These are phyloP conservation scores for Hylodesmum podocarpum DNA, from an alignment of 306 rosid genomes.

Conservation along the genomic window DNA sequence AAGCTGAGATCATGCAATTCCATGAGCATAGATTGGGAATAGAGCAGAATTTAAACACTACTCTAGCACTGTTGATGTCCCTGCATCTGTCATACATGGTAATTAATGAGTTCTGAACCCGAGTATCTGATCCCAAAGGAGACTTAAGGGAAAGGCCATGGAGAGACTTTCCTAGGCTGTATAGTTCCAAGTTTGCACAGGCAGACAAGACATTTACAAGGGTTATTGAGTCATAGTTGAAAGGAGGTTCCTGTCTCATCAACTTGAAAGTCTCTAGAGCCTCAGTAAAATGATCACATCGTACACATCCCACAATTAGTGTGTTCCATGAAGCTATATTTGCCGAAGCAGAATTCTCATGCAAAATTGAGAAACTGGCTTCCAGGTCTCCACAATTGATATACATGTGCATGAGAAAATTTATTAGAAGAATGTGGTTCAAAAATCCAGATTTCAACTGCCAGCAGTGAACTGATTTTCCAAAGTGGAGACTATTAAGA, in stretches of 20 bases:
- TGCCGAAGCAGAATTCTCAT: constrained; percentile 34
- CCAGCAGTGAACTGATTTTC: constrained; percentile 63
- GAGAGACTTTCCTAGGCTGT: constrained; percentile 43
- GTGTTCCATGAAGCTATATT: constrained; percentile 59
- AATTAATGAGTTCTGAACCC: constrained; percentile 51
- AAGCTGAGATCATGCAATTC: constrained; percentile 62
- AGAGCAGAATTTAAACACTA: constrained; percentile 40
- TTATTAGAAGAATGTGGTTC: constrained; percentile 40
- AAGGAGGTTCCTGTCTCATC: constrained; percentile 38
- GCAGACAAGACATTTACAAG: constrained; percentile 51
- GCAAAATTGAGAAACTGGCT: constrained; percentile 48
- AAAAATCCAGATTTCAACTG: constrained; percentile 56
- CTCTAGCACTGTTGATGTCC: constrained; percentile 49
- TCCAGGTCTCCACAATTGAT: constrained; percentile 46
- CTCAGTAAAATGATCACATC: constrained; percentile 34
- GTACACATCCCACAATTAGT: constrained; percentile 46
- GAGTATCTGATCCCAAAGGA: constrained; percentile 45
- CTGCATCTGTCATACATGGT: constrained; percentile 62
- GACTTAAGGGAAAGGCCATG: constrained; percentile 49
- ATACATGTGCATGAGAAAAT: constrained; percentile 54
- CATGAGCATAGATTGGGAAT: constrained; percentile 55
- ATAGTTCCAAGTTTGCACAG: constrained; percentile 50
- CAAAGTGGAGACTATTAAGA: constrained; percentile 36
- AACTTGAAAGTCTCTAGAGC: constrained; percentile 43
- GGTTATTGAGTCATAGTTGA: constrained; percentile 52